Percentiles rank a stretch among this genome's conserved stretches.
Conservation (phyloP, 352 stramenopile species). For the Phytopythium mirpurense region DNA sequence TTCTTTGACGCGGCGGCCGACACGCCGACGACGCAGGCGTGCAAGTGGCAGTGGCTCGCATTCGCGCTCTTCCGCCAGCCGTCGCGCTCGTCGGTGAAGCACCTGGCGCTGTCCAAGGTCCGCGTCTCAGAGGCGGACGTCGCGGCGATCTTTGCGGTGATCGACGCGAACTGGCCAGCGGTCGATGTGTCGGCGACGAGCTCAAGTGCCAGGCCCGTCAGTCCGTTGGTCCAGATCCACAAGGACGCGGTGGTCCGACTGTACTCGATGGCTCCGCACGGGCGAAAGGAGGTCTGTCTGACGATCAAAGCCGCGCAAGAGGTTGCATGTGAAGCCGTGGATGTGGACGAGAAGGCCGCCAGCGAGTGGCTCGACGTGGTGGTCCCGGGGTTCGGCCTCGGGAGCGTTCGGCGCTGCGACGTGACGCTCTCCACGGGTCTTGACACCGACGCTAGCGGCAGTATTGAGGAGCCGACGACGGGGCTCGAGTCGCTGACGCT, state of each 20-base stretch:
- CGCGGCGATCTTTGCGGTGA: constrained; percentile 14
- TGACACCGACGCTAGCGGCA: not conserved
- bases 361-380: constrained; percentile 25
- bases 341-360: constrained; percentile 12
- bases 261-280: constrained; percentile 1
- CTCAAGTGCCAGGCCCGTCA: too few relatives aligned
- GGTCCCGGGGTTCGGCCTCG: constrained; percentile 24
- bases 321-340: constrained; percentile 3
- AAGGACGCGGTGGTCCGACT: constrained; percentile 1
- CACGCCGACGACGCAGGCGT: constrained; percentile 13
- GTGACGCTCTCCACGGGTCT: not conserved
- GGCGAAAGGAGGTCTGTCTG: not conserved
- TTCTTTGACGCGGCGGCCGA: constrained; percentile 10
- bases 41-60: constrained; percentile 22
- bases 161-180: constrained; percentile 15
- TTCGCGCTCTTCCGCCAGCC: constrained; percentile 20
- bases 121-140: constrained; percentile 14
- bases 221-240: not conserved
- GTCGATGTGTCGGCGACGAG: not conserved
- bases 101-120: constrained; percentile 18
- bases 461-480: too few relatives aligned
- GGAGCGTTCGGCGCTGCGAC: constrained; percentile 13
- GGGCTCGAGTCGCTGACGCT: constrained; percentile 21
- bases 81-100: constrained; percentile 21
- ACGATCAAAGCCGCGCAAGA: constrained; percentile 7